phyloP scores from a whole-genome alignment of 176 grass and related monocot genomes.

The Saccharum officinarum region DNA sequence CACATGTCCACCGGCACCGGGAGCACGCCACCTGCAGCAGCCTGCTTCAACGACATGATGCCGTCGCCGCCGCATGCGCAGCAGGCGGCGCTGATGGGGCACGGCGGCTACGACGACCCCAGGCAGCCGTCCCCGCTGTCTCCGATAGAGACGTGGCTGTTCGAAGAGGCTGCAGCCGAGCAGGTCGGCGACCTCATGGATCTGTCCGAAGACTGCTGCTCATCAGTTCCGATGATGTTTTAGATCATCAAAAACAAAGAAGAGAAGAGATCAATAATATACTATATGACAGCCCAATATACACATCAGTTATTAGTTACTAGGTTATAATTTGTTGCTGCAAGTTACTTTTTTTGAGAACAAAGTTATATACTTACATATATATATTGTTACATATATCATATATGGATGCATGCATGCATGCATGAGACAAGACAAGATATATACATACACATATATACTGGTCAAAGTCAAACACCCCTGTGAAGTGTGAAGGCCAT shows the following conservation, averaged over 20 bases:
- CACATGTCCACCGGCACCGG: constrained; percentile 1
- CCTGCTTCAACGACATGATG: constrained; percentile 13
- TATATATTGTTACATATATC: background rate
- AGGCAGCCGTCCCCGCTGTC: constrained; percentile 44
- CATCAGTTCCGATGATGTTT: constrained; percentile 49
- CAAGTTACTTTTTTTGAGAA: constrained; percentile 1
- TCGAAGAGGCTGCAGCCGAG: constrained; percentile 54
- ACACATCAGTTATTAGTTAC: background rate
- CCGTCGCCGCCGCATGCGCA: constrained; percentile 3
- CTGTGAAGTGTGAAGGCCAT: no score
- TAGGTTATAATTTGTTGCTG: constrained; percentile 13
- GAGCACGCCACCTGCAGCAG: background rate
- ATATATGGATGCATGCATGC: background rate
- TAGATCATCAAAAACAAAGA: constrained; percentile 14
- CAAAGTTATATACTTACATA: background rate
- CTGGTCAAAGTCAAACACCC: background rate
- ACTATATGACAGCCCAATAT: background rate
- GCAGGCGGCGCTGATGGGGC: background rate
- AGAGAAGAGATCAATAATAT: background rate
- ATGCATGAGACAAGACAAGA: background rate
- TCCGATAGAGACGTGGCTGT: constrained; percentile 76
- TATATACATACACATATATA: background rate
- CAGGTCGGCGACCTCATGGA: constrained; percentile 57
- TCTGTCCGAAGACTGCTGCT: constrained; percentile 45
- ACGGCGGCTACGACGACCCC: background rate